Conservation (phyloP, 495 filamentous ascomycete species). For the Aspergillus indologenus region DNA sequence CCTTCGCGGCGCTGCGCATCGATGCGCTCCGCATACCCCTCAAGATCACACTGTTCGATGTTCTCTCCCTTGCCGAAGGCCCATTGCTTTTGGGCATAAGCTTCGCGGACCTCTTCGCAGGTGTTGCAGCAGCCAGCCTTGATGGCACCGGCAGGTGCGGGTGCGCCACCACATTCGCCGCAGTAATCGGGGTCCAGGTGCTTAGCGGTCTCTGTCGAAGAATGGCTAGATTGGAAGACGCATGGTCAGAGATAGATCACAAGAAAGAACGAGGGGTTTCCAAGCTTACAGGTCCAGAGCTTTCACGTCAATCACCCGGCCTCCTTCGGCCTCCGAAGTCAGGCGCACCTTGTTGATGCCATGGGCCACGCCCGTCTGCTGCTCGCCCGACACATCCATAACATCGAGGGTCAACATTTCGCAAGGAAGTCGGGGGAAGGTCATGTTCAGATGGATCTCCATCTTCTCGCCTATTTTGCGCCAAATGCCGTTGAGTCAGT, state of each 20-base stretch:
- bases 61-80: constrained; percentile 88
- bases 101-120: constrained; percentile 92
- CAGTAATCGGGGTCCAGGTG: constrained; percentile 93
- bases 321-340: constrained; percentile 66
- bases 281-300: constrained; percentile 65
- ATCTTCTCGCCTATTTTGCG: constrained; percentile 75
- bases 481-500: constrained; percentile 3
- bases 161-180: constrained; percentile 87
- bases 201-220: constrained; percentile 61
- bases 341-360: constrained; percentile 88
- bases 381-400: constrained; percentile 97
- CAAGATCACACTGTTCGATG: constrained; percentile 92
- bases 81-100: constrained; percentile 85
- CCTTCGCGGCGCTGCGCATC: constrained; percentile 86
- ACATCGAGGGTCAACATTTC: constrained; percentile 95
- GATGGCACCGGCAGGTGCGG: constrained; percentile 60
- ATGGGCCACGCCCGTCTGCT: constrained; percentile 89
- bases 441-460: constrained; percentile 98
- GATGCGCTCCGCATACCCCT: constrained; percentile 85
- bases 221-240: constrained; percentile 47
- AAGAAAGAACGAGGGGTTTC: not conserved
- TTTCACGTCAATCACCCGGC: constrained; percentile 71
- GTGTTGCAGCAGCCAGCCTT: constrained; percentile 92
- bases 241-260: constrained; percentile 5
- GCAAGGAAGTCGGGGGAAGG: constrained; percentile 90